These are phyloP conservation scores for Spatholobus suberectus DNA, from an alignment of 306 rosid genomes.

Conservation along the genomic window DNA sequence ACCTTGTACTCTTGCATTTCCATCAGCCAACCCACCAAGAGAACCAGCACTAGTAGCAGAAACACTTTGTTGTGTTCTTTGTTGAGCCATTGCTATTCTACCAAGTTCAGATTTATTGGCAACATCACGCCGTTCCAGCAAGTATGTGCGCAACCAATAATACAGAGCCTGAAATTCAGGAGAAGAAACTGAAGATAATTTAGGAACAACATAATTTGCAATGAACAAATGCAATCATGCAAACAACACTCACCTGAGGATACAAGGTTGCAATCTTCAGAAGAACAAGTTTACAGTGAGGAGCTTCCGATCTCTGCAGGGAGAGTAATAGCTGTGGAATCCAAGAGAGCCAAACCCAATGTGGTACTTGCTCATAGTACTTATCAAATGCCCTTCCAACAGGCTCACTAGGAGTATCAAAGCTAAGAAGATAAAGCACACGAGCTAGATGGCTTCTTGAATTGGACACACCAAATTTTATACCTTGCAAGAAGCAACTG, in stretches of 20 bases:
- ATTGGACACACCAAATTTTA: constrained; percentile 89
- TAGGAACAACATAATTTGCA: constrained; percentile 11
- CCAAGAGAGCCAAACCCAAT: constrained; percentile 99
- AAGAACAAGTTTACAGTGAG: constrained; percentile 95
- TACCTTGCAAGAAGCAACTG: constrained; percentile 96
- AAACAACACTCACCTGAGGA: constrained; percentile 78
- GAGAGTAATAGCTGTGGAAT: constrained; percentile 98
- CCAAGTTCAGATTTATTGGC: constrained; percentile 94
- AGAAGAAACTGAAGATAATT: constrained; percentile 41
- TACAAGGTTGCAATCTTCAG: constrained; percentile 82
- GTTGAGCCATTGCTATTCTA: constrained; percentile 93
- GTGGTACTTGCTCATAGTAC: constrained; percentile 90
- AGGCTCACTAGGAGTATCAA: constrained; percentile 87
- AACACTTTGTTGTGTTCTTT: constrained; percentile 85
- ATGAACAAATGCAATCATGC: neutral
- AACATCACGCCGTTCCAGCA: constrained; percentile 97
- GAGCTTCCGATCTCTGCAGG: constrained; percentile 96
- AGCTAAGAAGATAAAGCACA: constrained; percentile 96
- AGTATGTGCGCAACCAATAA: constrained; percentile 98
- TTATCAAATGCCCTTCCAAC: constrained; percentile 96
- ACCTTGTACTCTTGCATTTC: constrained; percentile 79
- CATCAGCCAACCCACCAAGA: constrained; percentile 83
- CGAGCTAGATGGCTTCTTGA: constrained; percentile 99
- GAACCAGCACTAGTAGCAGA: constrained; percentile 69
- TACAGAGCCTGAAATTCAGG: constrained; percentile 79